A percentile compares a stretch with the other conserved stretches of the same genome.
These are phyloP conservation scores for Breviolum minutum DNA, from an alignment of 73 alveolate genomes.

Conservation along the genomic window DNA sequence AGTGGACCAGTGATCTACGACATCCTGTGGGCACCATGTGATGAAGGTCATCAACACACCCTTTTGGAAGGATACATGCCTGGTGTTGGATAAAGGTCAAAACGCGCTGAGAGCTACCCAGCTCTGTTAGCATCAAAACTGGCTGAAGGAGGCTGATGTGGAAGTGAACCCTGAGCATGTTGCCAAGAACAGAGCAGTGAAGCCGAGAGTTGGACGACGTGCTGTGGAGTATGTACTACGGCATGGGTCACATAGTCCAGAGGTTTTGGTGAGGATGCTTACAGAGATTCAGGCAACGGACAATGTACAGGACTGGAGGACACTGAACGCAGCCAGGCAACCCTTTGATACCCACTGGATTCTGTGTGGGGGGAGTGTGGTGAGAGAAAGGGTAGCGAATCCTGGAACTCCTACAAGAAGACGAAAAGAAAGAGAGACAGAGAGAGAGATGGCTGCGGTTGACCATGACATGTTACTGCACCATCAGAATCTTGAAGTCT, in stretches of 20 bases:
- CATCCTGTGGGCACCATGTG: not conserved
- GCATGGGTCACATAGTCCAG: not conserved
- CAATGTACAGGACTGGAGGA: not conserved
- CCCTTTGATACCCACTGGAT: constrained; percentile 11
- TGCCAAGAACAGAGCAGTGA: not conserved
- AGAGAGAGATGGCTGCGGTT: too few relatives aligned
- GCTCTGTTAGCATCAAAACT: not conserved
- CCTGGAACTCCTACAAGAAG: not conserved
- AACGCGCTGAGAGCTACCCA: not conserved
- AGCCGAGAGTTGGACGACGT: not conserved
- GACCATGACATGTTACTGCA: too few relatives aligned
- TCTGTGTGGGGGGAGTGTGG: not conserved
- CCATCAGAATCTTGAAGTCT: too few relatives aligned
- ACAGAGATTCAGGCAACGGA: not conserved
- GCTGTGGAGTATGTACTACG: constrained; percentile 25
- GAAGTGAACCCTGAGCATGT: not conserved
- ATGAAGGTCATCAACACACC: not conserved
- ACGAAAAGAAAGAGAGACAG: not conserved
- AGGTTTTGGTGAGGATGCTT: not conserved
- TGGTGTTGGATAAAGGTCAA: not conserved
- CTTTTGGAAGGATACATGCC: not conserved
- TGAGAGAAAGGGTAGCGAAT: not conserved
- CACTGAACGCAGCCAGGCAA: not conserved
- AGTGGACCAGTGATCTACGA: not conserved
- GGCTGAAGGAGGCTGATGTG: not conserved